Base-by-base conservation (phyloP, 108 stramenopile species). In the Mediolabrus comicus region DNA sequence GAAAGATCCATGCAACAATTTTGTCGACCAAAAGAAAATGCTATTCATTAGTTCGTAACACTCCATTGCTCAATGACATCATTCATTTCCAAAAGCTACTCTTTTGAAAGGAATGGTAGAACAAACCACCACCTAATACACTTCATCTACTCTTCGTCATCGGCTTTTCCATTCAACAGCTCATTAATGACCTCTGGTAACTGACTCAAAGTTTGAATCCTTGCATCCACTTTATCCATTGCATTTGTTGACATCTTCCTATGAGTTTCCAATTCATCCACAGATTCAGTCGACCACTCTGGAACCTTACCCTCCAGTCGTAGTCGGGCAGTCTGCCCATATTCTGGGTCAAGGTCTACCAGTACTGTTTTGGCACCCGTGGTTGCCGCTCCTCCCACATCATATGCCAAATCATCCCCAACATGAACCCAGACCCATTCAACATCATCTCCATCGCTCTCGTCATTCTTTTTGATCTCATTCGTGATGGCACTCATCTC, bases 361-460 rank as follows among this genome's bases (percentile, higher is more conserved):
- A 92, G 72, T 60, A 95, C 86, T 36, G 94, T 95, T 67, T 90
- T 91, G 59, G 94, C 94, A 43, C 94, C 94, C 63, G 79, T 85
- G 0, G 77, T 72, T 8, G 90, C 83, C 17, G 83, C 59, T 19
- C 91, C 94, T 38, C 89, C 91, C 1, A 92, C 89, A 85, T 95
- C 94, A 69, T 90, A 92, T 11, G 91, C 90, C 57, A 95, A 77
- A 75, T 91, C 90, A 69, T 95, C 94, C 59, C 94, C 94, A 11
- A 92, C 90, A 80, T 95, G 94, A 38, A 92, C 80, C 92, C 92
- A 92, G 53, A 35, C 35, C 77, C 82, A 67, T 82, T 84, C 75
- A 67, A 77, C 34, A 24, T 69, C 61, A 57, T 80, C 59, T 57
- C 56, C 67, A 69, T 73, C 61, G 36, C 63, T 63, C 56, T 62